Conservation (phyloP, 495 filamentous ascomycete genomes). For the Neurospora discreta region DNA sequence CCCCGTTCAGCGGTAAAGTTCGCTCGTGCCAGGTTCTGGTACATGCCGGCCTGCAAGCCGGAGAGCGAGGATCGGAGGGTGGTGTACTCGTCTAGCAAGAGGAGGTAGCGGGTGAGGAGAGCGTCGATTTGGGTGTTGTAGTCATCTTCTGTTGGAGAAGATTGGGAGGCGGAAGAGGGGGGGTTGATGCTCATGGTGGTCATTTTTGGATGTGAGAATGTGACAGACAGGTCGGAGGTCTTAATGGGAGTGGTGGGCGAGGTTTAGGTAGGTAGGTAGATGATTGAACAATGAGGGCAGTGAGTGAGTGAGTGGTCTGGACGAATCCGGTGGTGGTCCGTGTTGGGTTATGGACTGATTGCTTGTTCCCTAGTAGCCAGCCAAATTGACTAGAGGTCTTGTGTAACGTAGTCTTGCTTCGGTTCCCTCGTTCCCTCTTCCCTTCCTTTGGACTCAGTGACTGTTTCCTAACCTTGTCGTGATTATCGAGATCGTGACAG, state of each 20-base stretch:
- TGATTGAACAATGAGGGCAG: not conserved
- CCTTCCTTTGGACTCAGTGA: not conserved
- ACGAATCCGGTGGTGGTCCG: not conserved
- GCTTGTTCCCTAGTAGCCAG: not conserved
- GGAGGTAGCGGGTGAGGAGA: constrained; percentile 59
- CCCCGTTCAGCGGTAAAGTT: constrained; percentile 58
- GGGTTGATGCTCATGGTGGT: not conserved
- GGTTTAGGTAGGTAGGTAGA: not conserved
- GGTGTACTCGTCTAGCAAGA: constrained; percentile 60
- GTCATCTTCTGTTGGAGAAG: not conserved
- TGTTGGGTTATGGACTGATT: not conserved
- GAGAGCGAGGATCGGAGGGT: constrained; percentile 44
- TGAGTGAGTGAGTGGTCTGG: not conserved
- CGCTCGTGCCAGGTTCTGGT: constrained; percentile 51
- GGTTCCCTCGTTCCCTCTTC: not conserved
- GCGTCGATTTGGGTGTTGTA: constrained; percentile 39
- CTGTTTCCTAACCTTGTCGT: not conserved
- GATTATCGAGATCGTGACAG: not conserved
- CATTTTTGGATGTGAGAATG: not conserved
- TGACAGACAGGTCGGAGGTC: not conserved
- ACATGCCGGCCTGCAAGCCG: constrained; percentile 41
- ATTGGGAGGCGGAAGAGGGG: not conserved
- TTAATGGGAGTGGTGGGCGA: not conserved
- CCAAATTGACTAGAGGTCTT: not conserved
- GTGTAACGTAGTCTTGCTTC: not conserved